phyloP scores from a whole-genome alignment of 352 stramenopile species.

The Globisporangium radiosum region DNA sequence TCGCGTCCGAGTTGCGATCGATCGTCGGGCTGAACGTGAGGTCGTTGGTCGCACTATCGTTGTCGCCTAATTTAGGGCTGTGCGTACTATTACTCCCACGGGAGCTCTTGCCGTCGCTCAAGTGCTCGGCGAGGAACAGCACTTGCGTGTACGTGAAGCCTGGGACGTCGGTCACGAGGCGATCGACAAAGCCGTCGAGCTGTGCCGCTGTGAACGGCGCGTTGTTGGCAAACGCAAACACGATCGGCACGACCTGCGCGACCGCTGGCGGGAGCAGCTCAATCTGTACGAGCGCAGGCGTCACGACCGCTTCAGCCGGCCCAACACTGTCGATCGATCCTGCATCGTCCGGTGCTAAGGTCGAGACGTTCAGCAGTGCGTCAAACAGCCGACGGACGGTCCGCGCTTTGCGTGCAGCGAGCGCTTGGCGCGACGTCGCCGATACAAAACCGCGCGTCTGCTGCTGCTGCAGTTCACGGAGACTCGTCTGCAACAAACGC shows the following conservation, averaged over 20 bases:
- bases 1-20: conserved; percentile 58
- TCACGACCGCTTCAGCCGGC: conserved; percentile 11
- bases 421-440: conserved; percentile 40
- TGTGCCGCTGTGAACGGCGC: conserved; percentile 28
- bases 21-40: conserved; percentile 68
- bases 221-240: conserved; percentile 60
- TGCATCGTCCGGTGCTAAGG: background rate
- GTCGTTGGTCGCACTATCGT: conserved; percentile 30
- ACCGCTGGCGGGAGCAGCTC: conserved; percentile 46
- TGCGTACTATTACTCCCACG: conserved; percentile 9
- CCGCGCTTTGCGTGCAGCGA: conserved; percentile 49
- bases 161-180: conserved; percentile 48
- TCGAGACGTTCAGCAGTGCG: conserved; percentile 16
- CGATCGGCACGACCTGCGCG: conserved; percentile 40
- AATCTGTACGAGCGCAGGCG: conserved; percentile 31
- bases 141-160: conserved; percentile 70
- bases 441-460: conserved; percentile 53
- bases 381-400: conserved; percentile 58
- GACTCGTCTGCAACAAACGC: conserved; percentile 33
- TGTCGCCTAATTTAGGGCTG: conserved; percentile 2
- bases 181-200: conserved; percentile 57
- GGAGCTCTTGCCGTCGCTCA: conserved; percentile 32
- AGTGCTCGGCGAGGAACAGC: conserved; percentile 51
- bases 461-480: conserved; percentile 35
- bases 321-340: background rate